A percentile compares a stretch with the other conserved stretches of the same genome.
Evolutionary conservation across 495 filamentous ascomycete genomes (phyloP).

Genomic region (Aspergillus avenaceus): DNA sequence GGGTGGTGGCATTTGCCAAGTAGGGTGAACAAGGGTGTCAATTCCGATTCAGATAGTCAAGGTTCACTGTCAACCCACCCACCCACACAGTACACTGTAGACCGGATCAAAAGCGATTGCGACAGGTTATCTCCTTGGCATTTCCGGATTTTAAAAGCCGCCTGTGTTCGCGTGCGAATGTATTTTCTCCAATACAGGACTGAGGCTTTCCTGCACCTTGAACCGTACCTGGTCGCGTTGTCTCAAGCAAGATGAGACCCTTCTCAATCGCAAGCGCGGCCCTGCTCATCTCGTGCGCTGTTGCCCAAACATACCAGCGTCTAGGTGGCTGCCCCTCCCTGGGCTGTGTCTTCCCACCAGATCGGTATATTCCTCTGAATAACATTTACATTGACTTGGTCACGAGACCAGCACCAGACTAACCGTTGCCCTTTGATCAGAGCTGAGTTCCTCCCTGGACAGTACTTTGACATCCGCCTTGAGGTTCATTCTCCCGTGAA

Average conservation of each 20-base stretch:
- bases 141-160: not conserved
- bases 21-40: constrained; percentile 2
- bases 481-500: constrained; percentile 75
- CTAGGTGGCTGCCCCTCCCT: constrained; percentile 66
- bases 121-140: not conserved
- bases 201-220: not conserved
- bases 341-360: constrained; percentile 72
- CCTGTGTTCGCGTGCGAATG: not conserved
- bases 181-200: constrained; percentile 8
- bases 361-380: constrained; percentile 48
- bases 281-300: constrained; percentile 16
- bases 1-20: constrained; percentile 9
- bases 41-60: not conserved
- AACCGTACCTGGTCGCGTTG: not conserved
- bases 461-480: constrained; percentile 71
- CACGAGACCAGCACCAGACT: not conserved
- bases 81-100: not conserved
- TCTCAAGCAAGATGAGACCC: constrained; percentile 26
- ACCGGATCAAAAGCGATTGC: not conserved
- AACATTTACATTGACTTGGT: no score
- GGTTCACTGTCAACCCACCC: not conserved
- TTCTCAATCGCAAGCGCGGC: constrained; percentile 17
- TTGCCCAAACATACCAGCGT: constrained; percentile 64
- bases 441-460: constrained; percentile 67
- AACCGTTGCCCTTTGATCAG: constrained; percentile 15